Percentiles rank a stretch among this genome's conserved stretches.
phyloP scores from a whole-genome alignment of 495 filamentous ascomycete genomes.

The Tuber aestivum region DNA sequence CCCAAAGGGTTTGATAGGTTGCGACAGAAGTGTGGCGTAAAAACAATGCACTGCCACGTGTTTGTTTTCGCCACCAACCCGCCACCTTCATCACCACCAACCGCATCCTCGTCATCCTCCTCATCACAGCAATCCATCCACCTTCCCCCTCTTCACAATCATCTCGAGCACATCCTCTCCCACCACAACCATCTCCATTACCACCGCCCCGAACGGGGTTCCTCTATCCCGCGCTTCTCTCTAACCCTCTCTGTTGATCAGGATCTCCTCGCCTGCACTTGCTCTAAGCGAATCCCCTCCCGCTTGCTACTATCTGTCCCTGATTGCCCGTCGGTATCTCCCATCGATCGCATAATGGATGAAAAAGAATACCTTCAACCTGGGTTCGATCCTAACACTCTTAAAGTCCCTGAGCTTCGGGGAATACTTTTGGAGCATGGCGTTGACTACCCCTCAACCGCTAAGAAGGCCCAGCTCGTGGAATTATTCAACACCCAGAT shows the following conservation, averaged over 20 bases:
- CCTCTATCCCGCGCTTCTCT: not conserved
- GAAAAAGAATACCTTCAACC: slow-evolving; percentile 73
- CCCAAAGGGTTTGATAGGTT: not conserved
- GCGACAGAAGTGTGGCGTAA: slow-evolving; percentile 2
- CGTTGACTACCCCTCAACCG: slow-evolving; percentile 71
- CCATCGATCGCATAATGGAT: slow-evolving; percentile 45
- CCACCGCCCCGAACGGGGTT: not conserved
- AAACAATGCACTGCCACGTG: slow-evolving; percentile 19
- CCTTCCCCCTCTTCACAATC: slow-evolving; percentile 1
- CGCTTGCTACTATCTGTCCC: not conserved
- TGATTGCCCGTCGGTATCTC: slow-evolving; percentile 7
- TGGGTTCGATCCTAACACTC: slow-evolving; percentile 72
- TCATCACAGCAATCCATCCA: slow-evolving; percentile 13
- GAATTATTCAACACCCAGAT: slow-evolving; percentile 75
- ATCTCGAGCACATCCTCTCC: not conserved
- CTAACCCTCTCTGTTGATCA: slow-evolving; percentile 1
- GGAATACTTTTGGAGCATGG: slow-evolving; percentile 84
- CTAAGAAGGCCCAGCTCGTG: slow-evolving; percentile 83
- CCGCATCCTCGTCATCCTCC: slow-evolving; percentile 21
- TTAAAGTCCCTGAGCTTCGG: slow-evolving; percentile 80
- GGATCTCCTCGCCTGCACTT: not conserved
- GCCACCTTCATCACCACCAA: slow-evolving; percentile 33
- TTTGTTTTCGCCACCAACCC: slow-evolving; percentile 23
- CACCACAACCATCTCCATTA: not conserved
- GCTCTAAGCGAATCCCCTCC: slow-evolving; percentile 4